Evolutionary conservation across 2,329 filamentous ascomycete genomes (phyloP).

Genomic region (Trichoderma sp.): DNA sequence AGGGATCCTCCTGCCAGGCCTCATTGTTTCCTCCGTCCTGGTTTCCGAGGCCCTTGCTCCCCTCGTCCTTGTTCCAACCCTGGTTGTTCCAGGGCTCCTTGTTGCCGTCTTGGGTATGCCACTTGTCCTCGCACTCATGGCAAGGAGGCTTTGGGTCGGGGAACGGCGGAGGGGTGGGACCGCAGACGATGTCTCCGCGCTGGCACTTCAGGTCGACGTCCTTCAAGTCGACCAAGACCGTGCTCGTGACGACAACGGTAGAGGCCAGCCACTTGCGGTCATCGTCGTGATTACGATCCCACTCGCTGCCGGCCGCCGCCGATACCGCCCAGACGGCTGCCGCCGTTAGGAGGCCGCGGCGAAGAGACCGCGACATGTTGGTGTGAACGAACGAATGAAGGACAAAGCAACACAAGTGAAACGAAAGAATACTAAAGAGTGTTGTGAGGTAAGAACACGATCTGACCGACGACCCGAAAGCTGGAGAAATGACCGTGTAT

Average conservation of each 20-base stretch:
- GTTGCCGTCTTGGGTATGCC: background rate
- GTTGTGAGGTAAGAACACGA: slow-evolving; percentile 10
- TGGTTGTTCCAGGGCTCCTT: background rate
- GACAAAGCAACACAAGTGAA: background rate
- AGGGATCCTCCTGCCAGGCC: slow-evolving; percentile 2
- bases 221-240: slow-evolving; percentile 13
- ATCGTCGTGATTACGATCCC: slow-evolving; percentile 3
- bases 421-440: background rate
- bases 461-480: slow-evolving; percentile 7
- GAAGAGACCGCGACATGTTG: slow-evolving; percentile 22
- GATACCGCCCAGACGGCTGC: slow-evolving; percentile 21
- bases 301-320: slow-evolving; percentile 16
- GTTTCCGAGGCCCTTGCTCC: background rate
- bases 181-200: slow-evolving; percentile 5
- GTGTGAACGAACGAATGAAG: background rate
- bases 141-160: slow-evolving; percentile 5
- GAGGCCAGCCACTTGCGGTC: slow-evolving; percentile 22
- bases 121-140: slow-evolving; percentile 1
- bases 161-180: background rate
- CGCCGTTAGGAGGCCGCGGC: slow-evolving; percentile 22
- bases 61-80: background rate
- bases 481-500: slow-evolving; percentile 12
- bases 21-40: too few relatives aligned
- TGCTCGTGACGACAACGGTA: slow-evolving; percentile 16
- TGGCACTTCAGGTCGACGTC: slow-evolving; percentile 7